Evolutionary conservation across 352 stramenopile genomes (phyloP).

Genomic region (Globisporangium yorkense): DNA sequence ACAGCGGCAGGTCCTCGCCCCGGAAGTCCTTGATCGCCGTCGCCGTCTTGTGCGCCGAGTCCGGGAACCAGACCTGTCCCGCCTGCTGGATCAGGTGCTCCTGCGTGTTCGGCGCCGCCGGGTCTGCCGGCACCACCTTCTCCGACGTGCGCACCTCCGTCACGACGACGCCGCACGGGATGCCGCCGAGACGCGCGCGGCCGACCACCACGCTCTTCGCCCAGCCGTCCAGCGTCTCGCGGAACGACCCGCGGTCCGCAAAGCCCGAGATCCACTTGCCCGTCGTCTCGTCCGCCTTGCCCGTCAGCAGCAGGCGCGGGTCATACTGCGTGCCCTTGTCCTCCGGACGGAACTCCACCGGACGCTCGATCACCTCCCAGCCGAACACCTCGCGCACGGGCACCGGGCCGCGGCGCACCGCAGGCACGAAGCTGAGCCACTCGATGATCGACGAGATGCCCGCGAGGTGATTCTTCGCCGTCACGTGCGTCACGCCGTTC

Average conservation of each 20-base stretch:
- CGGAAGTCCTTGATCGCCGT: constrained; percentile 99
- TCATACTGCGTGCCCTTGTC: constrained; percentile 95
- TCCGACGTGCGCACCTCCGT: constrained; percentile 98
- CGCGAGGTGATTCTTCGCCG: constrained; percentile 95
- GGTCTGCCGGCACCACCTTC: constrained; percentile 96
- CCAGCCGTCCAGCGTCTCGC: constrained; percentile 97
- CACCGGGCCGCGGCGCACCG: constrained; percentile 76
- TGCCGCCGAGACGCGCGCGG: constrained; percentile 95
- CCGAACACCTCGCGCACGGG: constrained; percentile 84
- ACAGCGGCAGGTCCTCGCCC: constrained; percentile 97
- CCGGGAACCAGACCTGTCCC: constrained; percentile 99
- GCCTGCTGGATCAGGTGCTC: constrained; percentile 97
- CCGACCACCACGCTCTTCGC: constrained; percentile 99
- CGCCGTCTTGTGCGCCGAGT: constrained; percentile 99
- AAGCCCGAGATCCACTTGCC: constrained; percentile 92
- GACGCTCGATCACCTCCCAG: constrained; percentile 81
- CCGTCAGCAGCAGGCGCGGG: constrained; percentile 90
- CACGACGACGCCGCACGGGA: constrained; percentile 98
- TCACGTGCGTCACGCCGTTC: constrained; percentile 99
- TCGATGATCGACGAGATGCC: constrained; percentile 94
- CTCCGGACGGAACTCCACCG: constrained; percentile 88
- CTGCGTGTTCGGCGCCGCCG: constrained; percentile 94
- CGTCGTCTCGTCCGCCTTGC: constrained; percentile 63
- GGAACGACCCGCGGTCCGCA: constrained; percentile 98
- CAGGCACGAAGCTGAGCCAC: constrained; percentile 98